Conservation (phyloP, 1,284 basidiomycete species). For the Laetiporus sulphureus region DNA sequence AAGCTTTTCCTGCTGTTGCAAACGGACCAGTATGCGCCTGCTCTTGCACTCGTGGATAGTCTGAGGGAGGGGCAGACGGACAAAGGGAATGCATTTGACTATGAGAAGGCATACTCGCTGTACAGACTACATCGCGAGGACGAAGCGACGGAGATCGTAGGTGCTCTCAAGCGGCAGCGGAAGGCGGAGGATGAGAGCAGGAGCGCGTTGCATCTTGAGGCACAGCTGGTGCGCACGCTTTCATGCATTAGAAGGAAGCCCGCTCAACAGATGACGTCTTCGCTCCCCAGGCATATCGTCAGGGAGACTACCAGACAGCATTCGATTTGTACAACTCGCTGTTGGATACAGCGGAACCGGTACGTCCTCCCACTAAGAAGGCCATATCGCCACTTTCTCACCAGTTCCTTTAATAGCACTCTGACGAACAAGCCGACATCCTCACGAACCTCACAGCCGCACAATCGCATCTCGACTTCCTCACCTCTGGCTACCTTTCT, state of each 20-base stretch:
- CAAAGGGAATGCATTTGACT: conserved; percentile 35
- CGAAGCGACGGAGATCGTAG: conserved; percentile 54
- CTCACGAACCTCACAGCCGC: conserved; percentile 77
- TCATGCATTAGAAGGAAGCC: conserved; percentile 1
- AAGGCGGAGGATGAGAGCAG: conserved; percentile 42
- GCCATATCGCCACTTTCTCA: too few species aligned
- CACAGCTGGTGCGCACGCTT: conserved; percentile 63
- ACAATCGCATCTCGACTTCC: conserved; percentile 76
- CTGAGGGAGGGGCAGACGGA: neutral
- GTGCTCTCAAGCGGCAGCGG: conserved; percentile 36
- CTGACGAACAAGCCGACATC: conserved; percentile 85
- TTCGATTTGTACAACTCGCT: conserved; percentile 75
- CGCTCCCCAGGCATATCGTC: conserved; percentile 45
- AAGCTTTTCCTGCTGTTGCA: conserved; percentile 81
- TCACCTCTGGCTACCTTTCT: conserved; percentile 60
- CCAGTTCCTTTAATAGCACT: conserved; percentile 39
- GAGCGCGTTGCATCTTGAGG: conserved; percentile 74
- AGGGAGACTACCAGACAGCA: conserved; percentile 66
- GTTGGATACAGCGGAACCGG: conserved; percentile 67
- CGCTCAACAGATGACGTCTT: neutral
- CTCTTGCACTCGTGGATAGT: conserved; percentile 45
- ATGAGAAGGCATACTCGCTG: conserved; percentile 75
- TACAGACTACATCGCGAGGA: conserved; percentile 73
- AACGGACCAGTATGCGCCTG: conserved; percentile 67
- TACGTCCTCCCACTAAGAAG: conserved; percentile 37